Percentiles rank a stretch among this genome's conserved stretches.
These are phyloP conservation scores for Lepidium didymum DNA, from an alignment of 345 rosid species.

Conservation along the genomic window DNA sequence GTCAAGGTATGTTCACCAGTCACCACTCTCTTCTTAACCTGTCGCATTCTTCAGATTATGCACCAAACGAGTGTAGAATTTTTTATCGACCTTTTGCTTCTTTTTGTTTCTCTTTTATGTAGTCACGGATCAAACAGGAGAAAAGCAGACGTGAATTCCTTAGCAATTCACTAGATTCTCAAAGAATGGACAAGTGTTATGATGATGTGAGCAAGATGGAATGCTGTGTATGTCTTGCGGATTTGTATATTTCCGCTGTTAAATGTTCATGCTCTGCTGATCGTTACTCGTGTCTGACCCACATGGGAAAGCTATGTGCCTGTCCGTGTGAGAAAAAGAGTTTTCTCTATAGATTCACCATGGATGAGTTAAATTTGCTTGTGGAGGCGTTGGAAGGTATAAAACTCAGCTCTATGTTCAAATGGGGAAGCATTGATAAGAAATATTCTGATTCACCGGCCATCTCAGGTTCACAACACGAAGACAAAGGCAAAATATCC, in stretches of 20 bases:
- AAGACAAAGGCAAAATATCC: conserved; percentile 4
- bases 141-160: conserved; percentile 42
- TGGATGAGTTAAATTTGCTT: conserved; percentile 47
- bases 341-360: conserved; percentile 43
- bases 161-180: conserved; percentile 29
- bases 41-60: neutral
- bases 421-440: conserved; percentile 39
- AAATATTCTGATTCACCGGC: neutral
- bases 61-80: neutral
- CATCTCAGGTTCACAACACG: conserved; percentile 8
- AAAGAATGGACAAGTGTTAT: conserved; percentile 39
- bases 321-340: conserved; percentile 51
- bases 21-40: neutral
- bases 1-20: conserved; percentile 40
- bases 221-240: conserved; percentile 47
- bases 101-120: neutral
- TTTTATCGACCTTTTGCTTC: neutral
- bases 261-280: conserved; percentile 46
- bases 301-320: conserved; percentile 56
- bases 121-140: conserved; percentile 56
- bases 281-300: conserved; percentile 49
- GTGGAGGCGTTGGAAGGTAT: conserved; percentile 54
- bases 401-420: conserved; percentile 39
- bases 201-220: conserved; percentile 45
- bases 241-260: conserved; percentile 66